Conservation (phyloP, 371 early-diverging fungal species). For the Mortierella sp. region DNA sequence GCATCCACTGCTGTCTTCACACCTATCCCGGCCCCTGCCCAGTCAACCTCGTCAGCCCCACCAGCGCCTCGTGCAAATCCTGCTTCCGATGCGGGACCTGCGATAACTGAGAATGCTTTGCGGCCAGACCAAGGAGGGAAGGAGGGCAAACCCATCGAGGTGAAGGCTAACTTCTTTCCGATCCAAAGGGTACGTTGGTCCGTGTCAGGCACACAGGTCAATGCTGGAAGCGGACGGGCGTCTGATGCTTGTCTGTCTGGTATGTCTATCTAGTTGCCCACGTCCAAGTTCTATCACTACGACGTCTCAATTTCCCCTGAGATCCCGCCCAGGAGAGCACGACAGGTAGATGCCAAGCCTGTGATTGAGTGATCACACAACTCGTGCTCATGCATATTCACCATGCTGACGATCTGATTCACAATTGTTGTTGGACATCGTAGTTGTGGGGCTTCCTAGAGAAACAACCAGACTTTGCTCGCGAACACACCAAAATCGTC, state of each 20-base stretch:
- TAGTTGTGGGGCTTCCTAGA: slow-evolving; percentile 56
- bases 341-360: slow-evolving; percentile 31
- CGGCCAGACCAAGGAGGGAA: slow-evolving; percentile 34
- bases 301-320: slow-evolving; percentile 37
- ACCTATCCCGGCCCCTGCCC: too few species aligned
- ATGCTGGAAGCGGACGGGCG: too few species aligned
- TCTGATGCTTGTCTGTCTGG: too few species aligned
- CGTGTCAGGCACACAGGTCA: not conserved
- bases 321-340: slow-evolving; percentile 51
- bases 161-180: slow-evolving; percentile 29
- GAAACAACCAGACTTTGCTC: slow-evolving; percentile 24
- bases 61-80: too few species aligned
- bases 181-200: slow-evolving; percentile 9
- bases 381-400: not conserved
- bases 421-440: too few species aligned
- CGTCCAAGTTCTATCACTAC: slow-evolving; percentile 29
- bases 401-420: too few species aligned
- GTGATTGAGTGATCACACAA: not conserved
- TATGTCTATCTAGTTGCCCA: too few species aligned
- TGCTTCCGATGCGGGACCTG: too few species aligned
- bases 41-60: too few species aligned
- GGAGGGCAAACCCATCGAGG: slow-evolving; percentile 1
- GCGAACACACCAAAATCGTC: slow-evolving; percentile 29
- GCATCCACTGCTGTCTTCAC: too few species aligned
- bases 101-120: slow-evolving; percentile 21